Conservation (phyloP, 192 early-diverging fungal genomes). For the Diversispora eburnea region DNA sequence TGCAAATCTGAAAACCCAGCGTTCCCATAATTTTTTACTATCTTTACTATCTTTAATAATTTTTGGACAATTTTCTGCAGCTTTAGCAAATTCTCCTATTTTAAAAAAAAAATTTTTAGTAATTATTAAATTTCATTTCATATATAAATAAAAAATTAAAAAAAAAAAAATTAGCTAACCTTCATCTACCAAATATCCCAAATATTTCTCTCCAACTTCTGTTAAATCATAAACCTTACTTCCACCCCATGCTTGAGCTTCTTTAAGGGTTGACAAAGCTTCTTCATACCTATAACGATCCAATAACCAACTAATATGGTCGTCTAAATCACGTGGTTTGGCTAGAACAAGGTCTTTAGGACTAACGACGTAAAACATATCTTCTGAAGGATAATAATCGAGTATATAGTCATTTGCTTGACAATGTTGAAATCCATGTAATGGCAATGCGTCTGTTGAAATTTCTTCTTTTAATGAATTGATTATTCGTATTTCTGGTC, state of each 20-base stretch:
- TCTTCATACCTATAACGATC: slow-evolving; percentile 76
- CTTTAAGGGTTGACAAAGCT: slow-evolving; percentile 65
- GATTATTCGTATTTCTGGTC: slow-evolving; percentile 91
- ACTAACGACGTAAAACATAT: slow-evolving; percentile 87
- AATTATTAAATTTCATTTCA: no score
- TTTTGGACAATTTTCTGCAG: slow-evolving; percentile 68
- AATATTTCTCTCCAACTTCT: slow-evolving; percentile 79
- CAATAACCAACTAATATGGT: slow-evolving; percentile 94
- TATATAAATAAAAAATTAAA: background rate
- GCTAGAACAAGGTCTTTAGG: slow-evolving; percentile 94
- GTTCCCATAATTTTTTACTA: slow-evolving; percentile 72
- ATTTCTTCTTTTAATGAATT: slow-evolving; percentile 76
- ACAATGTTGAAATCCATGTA: slow-evolving; percentile 81
- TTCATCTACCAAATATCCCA: slow-evolving; percentile 69
- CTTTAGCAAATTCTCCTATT: slow-evolving; percentile 57
- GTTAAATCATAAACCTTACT: slow-evolving; percentile 59
- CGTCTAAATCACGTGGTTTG: slow-evolving; percentile 79
- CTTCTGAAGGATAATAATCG: slow-evolving; percentile 59
- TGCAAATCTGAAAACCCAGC: slow-evolving; percentile 88
- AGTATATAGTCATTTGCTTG: slow-evolving; percentile 94
- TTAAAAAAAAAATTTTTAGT: background rate
- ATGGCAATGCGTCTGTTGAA: slow-evolving; percentile 82
- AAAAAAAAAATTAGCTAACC: slow-evolving; percentile 31
- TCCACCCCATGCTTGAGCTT: slow-evolving; percentile 55
- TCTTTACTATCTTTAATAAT: slow-evolving; percentile 51